Evolutionary conservation across 306 rosid genomes (phyloP).

Genomic region (Prunus salicina): DNA sequence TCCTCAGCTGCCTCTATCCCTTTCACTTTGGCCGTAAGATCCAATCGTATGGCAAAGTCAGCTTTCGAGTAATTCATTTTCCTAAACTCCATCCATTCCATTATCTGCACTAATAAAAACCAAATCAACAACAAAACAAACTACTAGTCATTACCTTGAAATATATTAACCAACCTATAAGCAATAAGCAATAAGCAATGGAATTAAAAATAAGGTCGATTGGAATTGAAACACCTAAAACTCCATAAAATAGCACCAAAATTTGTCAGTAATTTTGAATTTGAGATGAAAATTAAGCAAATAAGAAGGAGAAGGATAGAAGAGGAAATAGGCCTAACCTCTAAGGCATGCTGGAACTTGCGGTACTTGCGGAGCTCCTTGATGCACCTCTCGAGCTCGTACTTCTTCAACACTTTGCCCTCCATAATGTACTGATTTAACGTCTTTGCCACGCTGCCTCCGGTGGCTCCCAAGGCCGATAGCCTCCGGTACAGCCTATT

Average conservation of each 20-base stretch:
- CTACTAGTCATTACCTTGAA: neutral
- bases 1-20: conserved; percentile 71
- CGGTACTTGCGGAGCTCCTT: conserved; percentile 62
- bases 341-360: conserved; percentile 49
- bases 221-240: neutral
- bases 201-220: neutral
- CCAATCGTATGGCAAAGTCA: conserved; percentile 59
- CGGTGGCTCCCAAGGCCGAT: conserved; percentile 52
- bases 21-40: conserved; percentile 59
- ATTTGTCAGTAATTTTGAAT: neutral
- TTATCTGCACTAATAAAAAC: conserved; percentile 42
- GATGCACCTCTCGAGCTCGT: conserved; percentile 42
- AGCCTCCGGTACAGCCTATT: conserved; percentile 49
- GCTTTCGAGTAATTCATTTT: conserved; percentile 39
- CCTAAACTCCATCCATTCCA: conserved; percentile 85
- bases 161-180: neutral
- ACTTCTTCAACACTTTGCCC: conserved; percentile 48
- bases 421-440: conserved; percentile 55
- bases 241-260: neutral
- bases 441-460: conserved; percentile 54
- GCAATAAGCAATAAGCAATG: neutral
- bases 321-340: conserved; percentile 38
- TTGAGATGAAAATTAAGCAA: neutral
- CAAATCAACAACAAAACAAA: neutral
- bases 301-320: neutral